Evolutionary conservation across 176 grass and related monocot genomes (phyloP).

Genomic region (Rhynchospora tenuis): DNA sequence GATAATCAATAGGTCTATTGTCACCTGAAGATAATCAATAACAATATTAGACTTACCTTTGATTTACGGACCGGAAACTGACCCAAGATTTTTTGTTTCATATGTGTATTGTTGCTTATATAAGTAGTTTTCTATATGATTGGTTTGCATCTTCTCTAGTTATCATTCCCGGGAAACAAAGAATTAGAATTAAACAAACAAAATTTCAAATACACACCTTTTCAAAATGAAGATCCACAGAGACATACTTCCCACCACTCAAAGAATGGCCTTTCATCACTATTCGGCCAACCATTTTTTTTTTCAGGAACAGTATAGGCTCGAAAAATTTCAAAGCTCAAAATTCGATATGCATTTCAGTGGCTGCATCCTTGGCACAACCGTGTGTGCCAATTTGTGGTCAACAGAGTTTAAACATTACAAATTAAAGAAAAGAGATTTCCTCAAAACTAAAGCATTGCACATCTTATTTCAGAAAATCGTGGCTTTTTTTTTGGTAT

Average conservation of each 20-base stretch:
- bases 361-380: conserved; percentile 50
- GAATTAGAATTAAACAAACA: neutral
- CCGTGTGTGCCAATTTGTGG: conserved; percentile 59
- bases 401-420: too few relatives aligned
- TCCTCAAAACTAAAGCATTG: too few relatives aligned
- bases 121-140: neutral
- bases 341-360: conserved; percentile 86
- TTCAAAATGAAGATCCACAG: conserved; percentile 94
- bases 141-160: neutral
- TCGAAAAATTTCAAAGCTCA: conserved; percentile 79
- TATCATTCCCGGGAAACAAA: neutral
- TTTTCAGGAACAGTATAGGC: conserved; percentile 65
- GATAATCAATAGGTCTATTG: too few relatives aligned
- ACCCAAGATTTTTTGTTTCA: neutral
- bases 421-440: too few relatives aligned
- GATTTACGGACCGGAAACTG: too few relatives aligned
- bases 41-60: too few relatives aligned
- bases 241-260: conserved; percentile 66
- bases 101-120: neutral
- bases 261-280: conserved; percentile 53
- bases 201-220: conserved; percentile 36
- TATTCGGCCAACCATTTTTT: conserved; percentile 72
- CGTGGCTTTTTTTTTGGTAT: too few relatives aligned
- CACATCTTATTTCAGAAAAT: too few relatives aligned
- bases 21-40: too few relatives aligned